Percentiles rank a stretch among this genome's conserved stretches.
Conservation (phyloP, 129 eudicot species). For the Centella asiatica region DNA sequence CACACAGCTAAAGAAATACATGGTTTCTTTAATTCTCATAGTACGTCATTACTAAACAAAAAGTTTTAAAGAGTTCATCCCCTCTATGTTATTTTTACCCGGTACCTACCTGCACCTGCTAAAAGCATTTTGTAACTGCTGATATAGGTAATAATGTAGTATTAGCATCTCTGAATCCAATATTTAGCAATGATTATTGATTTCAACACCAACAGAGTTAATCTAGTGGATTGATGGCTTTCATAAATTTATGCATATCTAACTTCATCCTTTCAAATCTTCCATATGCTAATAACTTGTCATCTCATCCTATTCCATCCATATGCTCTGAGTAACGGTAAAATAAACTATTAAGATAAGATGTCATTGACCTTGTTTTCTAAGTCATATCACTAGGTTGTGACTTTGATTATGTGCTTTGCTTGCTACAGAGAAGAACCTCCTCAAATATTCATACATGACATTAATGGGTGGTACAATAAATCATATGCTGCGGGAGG, state of each 20-base stretch:
- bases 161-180: no score
- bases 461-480: slow-evolving; percentile 28
- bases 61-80: no score
- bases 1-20: no score
- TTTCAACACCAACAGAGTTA: no score
- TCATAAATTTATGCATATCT: background rate
- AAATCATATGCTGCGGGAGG: slow-evolving; percentile 34
- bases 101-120: no score
- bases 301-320: background rate
- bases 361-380: background rate
- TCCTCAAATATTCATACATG: slow-evolving; percentile 66
- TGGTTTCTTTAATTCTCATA: no score
- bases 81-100: no score
- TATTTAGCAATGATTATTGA: no score
- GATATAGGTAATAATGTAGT: no score
- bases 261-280: background rate
- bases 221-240: background rate
- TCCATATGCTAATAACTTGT: background rate
- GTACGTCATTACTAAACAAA: no score
- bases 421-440: slow-evolving; percentile 54
- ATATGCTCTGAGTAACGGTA: background rate
- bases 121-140: no score
- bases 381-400: background rate
- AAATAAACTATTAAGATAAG: background rate
- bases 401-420: background rate